These are phyloP conservation scores for Penicillium sp. DNA, from an alignment of 2,329 filamentous ascomycete species.

Conservation along the genomic window DNA sequence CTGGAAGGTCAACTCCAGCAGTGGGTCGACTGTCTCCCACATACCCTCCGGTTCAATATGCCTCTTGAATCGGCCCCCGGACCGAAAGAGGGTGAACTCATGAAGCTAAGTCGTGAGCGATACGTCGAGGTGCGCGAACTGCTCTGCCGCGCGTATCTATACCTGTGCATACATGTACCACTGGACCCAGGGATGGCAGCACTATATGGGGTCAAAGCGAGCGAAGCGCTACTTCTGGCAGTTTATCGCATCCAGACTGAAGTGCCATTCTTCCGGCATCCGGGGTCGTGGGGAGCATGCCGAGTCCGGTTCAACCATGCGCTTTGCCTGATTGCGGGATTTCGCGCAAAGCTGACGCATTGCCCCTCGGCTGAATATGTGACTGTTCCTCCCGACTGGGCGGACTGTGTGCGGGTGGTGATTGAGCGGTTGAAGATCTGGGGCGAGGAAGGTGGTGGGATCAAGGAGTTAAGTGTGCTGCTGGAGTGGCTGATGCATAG, in stretches of 20 bases:
- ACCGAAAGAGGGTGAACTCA: conserved; percentile 30
- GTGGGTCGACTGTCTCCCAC: conserved; percentile 35
- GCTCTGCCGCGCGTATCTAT: conserved; percentile 35
- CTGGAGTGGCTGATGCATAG: conserved; percentile 34
- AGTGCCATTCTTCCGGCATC: conserved; percentile 36
- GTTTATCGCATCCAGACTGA: conserved; percentile 37
- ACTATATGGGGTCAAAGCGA: conserved; percentile 31
- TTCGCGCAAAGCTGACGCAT: conserved; percentile 29
- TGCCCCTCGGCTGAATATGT: conserved; percentile 30
- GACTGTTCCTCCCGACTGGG: conserved; percentile 31
- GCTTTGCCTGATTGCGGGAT: conserved; percentile 33
- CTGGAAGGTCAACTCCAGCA: conserved; percentile 34
- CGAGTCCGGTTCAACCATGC: conserved; percentile 37
- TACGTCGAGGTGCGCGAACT: conserved; percentile 37
- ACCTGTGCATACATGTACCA: conserved; percentile 32
- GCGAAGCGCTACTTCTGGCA: conserved; percentile 30
- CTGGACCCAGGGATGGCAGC: conserved; percentile 26
- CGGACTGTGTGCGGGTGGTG: conserved; percentile 30
- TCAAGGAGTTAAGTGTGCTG: conserved; percentile 32
- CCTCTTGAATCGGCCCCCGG: conserved; percentile 28
- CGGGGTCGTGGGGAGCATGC: conserved; percentile 36
- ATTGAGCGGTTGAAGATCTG: conserved; percentile 34
- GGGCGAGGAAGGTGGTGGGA: conserved; percentile 33
- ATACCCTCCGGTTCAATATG: conserved; percentile 33
- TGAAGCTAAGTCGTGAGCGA: conserved; percentile 35